These are phyloP conservation scores for Hypoxylon intermedium DNA, from an alignment of 495 filamentous ascomycete genomes.

Conservation along the genomic window DNA sequence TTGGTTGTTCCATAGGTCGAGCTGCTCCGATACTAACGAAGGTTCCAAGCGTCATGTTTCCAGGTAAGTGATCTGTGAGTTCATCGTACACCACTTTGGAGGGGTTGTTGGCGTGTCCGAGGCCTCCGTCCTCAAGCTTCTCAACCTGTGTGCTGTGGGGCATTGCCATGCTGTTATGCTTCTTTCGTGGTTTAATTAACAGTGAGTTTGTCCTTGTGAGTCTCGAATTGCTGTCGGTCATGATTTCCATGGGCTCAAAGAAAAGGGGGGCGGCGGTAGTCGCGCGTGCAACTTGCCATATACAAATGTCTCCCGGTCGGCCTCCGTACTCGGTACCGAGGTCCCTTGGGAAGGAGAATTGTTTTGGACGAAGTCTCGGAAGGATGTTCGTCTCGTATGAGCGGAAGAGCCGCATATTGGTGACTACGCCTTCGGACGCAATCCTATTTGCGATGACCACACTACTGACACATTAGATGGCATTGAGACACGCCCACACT, in stretches of 20 bases:
- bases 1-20: background rate
- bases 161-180: background rate
- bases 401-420: background rate
- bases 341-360: background rate
- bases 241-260: conserved; percentile 48
- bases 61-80: conserved; percentile 6
- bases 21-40: conserved; percentile 46
- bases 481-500: background rate
- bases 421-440: background rate
- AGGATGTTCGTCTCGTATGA: background rate
- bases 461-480: background rate
- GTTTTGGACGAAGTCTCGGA: background rate
- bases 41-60: conserved; percentile 18
- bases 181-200: background rate
- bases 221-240: conserved; percentile 11
- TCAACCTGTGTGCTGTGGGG: background rate
- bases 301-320: conserved; percentile 43
- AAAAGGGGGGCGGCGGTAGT: conserved; percentile 61
- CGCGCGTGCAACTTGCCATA: conserved; percentile 61
- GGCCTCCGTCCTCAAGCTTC: conserved; percentile 6
- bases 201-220: background rate
- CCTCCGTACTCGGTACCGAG: conserved; percentile 11
- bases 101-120: conserved; percentile 42
- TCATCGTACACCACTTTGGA: conserved; percentile 36
- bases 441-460: conserved; percentile 4